Base-by-base conservation (phyloP, 1,284 basidiomycete species). In the Calocybe gambosa region DNA sequence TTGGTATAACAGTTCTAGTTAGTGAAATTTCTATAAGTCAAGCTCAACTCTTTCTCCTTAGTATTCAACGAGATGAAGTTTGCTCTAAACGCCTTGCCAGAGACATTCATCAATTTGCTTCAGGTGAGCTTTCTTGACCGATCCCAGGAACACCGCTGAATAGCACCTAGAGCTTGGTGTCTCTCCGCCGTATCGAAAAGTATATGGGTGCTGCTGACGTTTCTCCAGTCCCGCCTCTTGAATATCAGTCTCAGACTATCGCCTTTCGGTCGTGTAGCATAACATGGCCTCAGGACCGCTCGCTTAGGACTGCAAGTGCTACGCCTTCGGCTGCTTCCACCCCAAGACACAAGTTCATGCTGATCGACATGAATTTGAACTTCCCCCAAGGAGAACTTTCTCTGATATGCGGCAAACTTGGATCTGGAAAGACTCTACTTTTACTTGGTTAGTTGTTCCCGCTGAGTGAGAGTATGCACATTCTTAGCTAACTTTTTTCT, bases 41-140 rank as follows among this genome's bases (percentile, higher is more conserved):
- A 28, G 8, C 25, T 37, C 39, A 38, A 18, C 34, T 44, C 19
- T 38, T 16, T 46, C 38, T 29, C 41, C 54, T 23, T 55, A 71
- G 90, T 97, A 5, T 95, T 95, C 67, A 78, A 78, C 49, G 92
- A 95, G 65, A 82, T 96, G 68, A 85, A 84, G 52, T 89, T 83
- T 55, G 84, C 85, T 1, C 73, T 93, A 38, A 91, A 88, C 56
- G 85, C 87, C 1, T 74, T 96, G 1, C 93, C 93, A 0, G 93
- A 95, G 62, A 92, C 89, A 0, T 82, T 94, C 56, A 90, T 95
- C 60, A 86, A 89, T 57, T 77, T 89, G 66, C 73, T 93, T 8
- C 89, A 91, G 66, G 83, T 81, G 48, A 52, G 15, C 25, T 2
- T 42, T 16, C 28, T 41, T 8, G 15, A 31, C 20, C 16, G 23